A percentile compares a stretch with the other conserved stretches of the same genome.
These are phyloP conservation scores for Rosa multiflora DNA, from an alignment of 306 rosid species.

Conservation along the genomic window DNA sequence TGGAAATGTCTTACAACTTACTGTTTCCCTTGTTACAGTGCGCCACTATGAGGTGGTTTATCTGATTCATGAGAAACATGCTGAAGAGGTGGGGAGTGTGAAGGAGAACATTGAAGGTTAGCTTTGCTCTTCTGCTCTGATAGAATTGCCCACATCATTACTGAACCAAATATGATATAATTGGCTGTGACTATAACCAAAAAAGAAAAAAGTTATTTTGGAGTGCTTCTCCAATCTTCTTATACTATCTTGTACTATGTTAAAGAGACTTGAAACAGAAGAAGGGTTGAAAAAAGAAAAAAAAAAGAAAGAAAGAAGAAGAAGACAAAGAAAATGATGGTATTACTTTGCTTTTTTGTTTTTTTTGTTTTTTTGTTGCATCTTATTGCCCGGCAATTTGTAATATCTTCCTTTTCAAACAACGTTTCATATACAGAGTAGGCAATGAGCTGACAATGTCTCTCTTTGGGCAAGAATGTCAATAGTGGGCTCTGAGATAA, in stretches of 20 bases:
- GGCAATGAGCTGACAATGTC: not conserved
- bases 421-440: too few relatives aligned
- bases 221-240: constrained; percentile 7
- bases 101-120: constrained; percentile 77
- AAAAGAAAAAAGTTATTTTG: not conserved
- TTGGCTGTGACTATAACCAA: not conserved
- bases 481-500: not conserved
- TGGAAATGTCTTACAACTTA: constrained; percentile 8
- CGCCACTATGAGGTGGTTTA: constrained; percentile 91
- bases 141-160: not conserved
- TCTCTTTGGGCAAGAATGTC: not conserved
- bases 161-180: not conserved
- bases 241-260: not conserved
- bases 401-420: not conserved
- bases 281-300: not conserved
- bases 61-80: constrained; percentile 79
- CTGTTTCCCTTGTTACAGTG: constrained; percentile 48
- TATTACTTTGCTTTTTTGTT: not conserved
- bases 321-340: not conserved
- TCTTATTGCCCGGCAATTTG: not conserved
- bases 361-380: not conserved
- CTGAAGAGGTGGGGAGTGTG: constrained; percentile 69
- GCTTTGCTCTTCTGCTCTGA: constrained; percentile 10
- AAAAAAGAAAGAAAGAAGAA: too few relatives aligned
- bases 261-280: constrained; percentile 3